These are phyloP conservation scores for Herpetomonas muscarum DNA, from an alignment of 208 protist species.

Conservation along the genomic window DNA sequence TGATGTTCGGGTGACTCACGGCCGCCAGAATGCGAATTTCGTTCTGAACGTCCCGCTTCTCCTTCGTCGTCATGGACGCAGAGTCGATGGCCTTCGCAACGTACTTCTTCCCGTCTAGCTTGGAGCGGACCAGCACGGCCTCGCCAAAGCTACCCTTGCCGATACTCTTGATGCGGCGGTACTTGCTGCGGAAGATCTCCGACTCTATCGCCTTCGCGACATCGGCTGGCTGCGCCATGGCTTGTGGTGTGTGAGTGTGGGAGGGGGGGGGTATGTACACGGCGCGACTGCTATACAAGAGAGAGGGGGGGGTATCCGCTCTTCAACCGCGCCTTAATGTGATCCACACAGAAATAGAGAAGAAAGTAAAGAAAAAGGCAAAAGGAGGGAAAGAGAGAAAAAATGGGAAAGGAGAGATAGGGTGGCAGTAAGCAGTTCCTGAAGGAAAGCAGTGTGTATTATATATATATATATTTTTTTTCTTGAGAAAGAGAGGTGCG, in stretches of 20 bases:
- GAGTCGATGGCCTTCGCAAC: conserved; percentile 91
- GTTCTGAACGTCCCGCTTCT: conserved; percentile 90
- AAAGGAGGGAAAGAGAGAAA: not conserved
- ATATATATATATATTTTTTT: too few relatives aligned
- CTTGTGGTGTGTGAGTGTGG: not conserved
- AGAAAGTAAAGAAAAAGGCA: conserved; percentile 8
- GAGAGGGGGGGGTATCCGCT: not conserved
- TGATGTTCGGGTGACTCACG: conserved; percentile 91
- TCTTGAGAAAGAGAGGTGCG: too few relatives aligned
- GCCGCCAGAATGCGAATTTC: conserved; percentile 90
- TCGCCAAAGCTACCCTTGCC: conserved; percentile 92
- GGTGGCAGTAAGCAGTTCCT: not conserved
- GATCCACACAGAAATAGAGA: not conserved
- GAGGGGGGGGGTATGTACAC: not conserved
- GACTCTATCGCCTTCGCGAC: conserved; percentile 74
- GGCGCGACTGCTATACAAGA: not conserved
- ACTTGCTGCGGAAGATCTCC: conserved; percentile 82
- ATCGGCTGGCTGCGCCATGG: conserved; percentile 67
- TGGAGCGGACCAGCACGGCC: conserved; percentile 87
- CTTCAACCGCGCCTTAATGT: too few relatives aligned
- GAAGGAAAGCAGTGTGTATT: not conserved
- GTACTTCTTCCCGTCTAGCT: conserved; percentile 85
- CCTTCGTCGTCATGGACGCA: conserved; percentile 82
- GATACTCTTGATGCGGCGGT: conserved; percentile 84
- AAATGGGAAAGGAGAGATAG: conserved; percentile 11